Evolutionary conservation across 2,329 filamentous ascomycete species (phyloP).

Genomic region (Bipolaris sorokiniana): DNA sequence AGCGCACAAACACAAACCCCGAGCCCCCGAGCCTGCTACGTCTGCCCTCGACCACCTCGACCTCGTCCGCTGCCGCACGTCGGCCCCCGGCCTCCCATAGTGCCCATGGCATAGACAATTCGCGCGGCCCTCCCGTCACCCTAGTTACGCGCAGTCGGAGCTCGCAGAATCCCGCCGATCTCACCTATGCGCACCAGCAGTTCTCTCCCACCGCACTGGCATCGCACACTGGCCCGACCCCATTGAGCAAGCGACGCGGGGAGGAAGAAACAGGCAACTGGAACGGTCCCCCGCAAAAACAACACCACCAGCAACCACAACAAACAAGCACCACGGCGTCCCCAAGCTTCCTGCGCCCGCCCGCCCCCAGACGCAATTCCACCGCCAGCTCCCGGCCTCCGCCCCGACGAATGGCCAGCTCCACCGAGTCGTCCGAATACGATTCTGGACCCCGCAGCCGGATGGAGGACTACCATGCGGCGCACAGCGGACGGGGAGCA

Average conservation of each 20-base stretch:
- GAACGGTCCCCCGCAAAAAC: constrained; percentile 24
- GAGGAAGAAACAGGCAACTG: constrained; percentile 17
- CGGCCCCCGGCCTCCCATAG: constrained; percentile 56
- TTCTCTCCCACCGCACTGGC: constrained; percentile 30
- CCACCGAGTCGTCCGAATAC: constrained; percentile 39
- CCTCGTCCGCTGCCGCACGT: constrained; percentile 37
- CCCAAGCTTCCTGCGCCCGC: neutral
- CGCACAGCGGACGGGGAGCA: constrained; percentile 26
- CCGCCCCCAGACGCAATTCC: constrained; percentile 29
- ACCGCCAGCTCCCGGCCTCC: constrained; percentile 25
- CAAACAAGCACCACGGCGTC: constrained; percentile 20
- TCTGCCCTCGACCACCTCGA: constrained; percentile 36
- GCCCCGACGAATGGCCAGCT: constrained; percentile 38
- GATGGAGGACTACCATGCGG: constrained; percentile 24
- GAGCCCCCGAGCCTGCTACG: constrained; percentile 38
- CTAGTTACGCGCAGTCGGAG: constrained; percentile 49
- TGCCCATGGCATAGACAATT: constrained; percentile 58
- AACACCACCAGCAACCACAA: constrained; percentile 8
- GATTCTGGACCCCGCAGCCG: constrained; percentile 38
- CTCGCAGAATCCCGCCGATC: constrained; percentile 38
- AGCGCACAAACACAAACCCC: constrained; percentile 35
- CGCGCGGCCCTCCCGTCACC: constrained; percentile 58
- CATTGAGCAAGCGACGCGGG: constrained; percentile 22
- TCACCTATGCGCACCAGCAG: constrained; percentile 39
- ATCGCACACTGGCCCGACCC: constrained; percentile 31